Conservation (phyloP, 2,329 filamentous ascomycete species). For the Colletotrichum cordylinicola region DNA sequence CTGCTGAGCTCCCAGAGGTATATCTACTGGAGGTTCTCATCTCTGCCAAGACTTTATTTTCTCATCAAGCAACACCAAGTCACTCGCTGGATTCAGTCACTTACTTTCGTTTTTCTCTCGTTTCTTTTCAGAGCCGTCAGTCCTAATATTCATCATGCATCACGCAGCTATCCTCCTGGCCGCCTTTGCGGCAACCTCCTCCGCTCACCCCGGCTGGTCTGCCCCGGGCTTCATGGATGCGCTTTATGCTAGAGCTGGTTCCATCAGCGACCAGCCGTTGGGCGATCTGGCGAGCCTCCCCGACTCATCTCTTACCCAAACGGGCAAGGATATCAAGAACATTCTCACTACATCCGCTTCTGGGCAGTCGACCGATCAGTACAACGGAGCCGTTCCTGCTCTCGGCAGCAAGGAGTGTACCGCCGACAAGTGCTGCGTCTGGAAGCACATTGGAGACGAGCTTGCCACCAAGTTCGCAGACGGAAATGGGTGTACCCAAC, state of each 20-base stretch:
- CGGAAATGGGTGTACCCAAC: constrained; percentile 43
- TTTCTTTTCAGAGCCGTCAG: neutral
- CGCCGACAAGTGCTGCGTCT: constrained; percentile 50
- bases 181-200: neutral
- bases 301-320: constrained; percentile 33
- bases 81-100: neutral
- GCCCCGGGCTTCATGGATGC: neutral
- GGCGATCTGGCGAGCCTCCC: constrained; percentile 42
- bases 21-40: neutral
- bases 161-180: neutral
- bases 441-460: constrained; percentile 46
- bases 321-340: constrained; percentile 40
- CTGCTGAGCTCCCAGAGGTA: neutral
- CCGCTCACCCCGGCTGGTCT: neutral
- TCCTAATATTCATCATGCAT: neutral
- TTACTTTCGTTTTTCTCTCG: neutral
- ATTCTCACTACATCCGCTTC: constrained; percentile 33
- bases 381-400: constrained; percentile 27
- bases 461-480: constrained; percentile 41
- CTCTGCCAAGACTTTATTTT: neutral
- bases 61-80: neutral
- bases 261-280: constrained; percentile 26
- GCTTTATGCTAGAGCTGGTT: neutral
- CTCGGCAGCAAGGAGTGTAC: constrained; percentile 25
- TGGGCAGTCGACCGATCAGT: constrained; percentile 1